Evolutionary conservation across 2,329 filamentous ascomycete species (phyloP).

Genomic region (Cladosporium sp.): DNA sequence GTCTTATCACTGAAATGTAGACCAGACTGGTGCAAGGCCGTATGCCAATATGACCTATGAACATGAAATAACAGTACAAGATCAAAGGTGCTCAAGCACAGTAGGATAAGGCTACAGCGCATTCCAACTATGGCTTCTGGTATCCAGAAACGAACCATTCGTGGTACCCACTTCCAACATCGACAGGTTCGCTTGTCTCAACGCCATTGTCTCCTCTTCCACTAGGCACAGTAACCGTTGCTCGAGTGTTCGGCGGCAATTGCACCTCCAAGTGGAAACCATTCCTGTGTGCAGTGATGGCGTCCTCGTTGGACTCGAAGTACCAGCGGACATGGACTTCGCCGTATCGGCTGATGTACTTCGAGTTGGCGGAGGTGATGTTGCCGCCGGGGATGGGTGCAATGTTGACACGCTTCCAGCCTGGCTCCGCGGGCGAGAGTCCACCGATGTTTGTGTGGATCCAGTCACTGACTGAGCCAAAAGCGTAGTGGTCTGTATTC

Average conservation of each 20-base stretch:
- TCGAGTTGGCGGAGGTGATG: slow-evolving; percentile 8
- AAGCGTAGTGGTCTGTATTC: slow-evolving; percentile 48
- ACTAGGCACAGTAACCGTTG: not conserved
- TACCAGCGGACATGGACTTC: slow-evolving; percentile 5
- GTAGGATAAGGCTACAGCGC: not conserved
- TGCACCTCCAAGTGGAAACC: slow-evolving; percentile 13
- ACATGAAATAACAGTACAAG: not conserved
- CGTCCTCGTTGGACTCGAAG: slow-evolving; percentile 10
- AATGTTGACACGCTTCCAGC: slow-evolving; percentile 11
- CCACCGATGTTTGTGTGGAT: slow-evolving; percentile 38
- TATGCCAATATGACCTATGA: not conserved
- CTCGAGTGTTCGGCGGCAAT: slow-evolving; percentile 7
- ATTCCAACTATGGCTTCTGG: not conserved
- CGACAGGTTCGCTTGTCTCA: not conserved
- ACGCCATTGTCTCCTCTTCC: not conserved
- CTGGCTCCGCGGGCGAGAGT: slow-evolving; percentile 6
- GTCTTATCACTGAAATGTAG: not conserved
- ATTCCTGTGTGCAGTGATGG: slow-evolving; percentile 11
- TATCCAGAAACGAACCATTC: slow-evolving; percentile 12
- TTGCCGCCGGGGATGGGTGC: slow-evolving; percentile 12
- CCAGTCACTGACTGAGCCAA: slow-evolving; percentile 54
- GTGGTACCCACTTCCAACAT: slow-evolving; percentile 8
- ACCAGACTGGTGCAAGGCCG: not conserved
- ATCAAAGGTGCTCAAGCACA: not conserved
- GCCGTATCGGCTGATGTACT: slow-evolving; percentile 7